Percentiles rank a stretch among this genome's conserved stretches.
phyloP scores from a whole-genome alignment of 148 eudicot genomes.

The Arbutus unedo region DNA sequence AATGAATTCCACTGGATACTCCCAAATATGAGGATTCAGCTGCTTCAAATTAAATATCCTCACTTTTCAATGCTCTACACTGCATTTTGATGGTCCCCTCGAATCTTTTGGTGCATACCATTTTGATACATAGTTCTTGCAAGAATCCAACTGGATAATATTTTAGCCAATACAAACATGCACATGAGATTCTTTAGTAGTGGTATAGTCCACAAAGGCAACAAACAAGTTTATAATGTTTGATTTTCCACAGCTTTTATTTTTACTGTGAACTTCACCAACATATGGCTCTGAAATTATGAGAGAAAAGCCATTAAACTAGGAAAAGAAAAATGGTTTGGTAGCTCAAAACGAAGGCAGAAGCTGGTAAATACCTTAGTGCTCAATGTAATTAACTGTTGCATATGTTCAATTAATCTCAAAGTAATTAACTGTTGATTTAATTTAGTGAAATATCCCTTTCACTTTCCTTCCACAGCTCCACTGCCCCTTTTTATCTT shows the following conservation, averaged over 20 bases:
- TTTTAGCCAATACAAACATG: not conserved
- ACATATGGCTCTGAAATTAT: not conserved
- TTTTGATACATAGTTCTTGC: not conserved
- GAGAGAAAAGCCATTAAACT: not conserved
- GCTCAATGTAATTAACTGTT: not conserved
- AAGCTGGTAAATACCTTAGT: not conserved
- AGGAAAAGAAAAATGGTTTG: not conserved
- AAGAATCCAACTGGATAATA: not conserved
- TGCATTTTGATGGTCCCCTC: not conserved
- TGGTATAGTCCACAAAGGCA: not conserved
- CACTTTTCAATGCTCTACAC: not conserved
- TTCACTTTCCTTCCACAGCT: constrained; percentile 7
- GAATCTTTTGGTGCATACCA: not conserved
- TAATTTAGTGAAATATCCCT: not conserved
- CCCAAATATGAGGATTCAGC: not conserved
- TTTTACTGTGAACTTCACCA: not conserved
- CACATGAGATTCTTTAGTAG: not conserved
- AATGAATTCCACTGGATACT: not conserved
- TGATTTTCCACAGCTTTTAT: not conserved
- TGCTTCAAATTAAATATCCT: not conserved
- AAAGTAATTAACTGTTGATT: not conserved
- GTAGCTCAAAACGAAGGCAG: not conserved
- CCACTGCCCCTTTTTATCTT: constrained; percentile 5
- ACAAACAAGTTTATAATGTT: not conserved
- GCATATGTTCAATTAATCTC: not conserved